A percentile compares a stretch with the other conserved stretches of the same genome.
Conservation (phyloP, 1,139 yeast genomes). For the Geotrichum aggregatum region DNA sequence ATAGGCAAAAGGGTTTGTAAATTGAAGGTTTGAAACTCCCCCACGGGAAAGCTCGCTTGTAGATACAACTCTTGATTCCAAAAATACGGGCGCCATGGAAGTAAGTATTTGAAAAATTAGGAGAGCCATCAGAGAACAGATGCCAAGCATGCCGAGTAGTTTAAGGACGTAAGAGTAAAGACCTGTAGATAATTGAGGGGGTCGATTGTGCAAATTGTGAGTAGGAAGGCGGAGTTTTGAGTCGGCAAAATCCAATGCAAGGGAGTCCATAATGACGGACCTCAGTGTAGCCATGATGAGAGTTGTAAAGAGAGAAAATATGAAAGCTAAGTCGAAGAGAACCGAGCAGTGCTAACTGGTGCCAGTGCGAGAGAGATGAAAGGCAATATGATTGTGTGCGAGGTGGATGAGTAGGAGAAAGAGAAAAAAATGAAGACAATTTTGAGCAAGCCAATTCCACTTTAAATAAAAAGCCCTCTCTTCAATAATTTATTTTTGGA, state of each 20-base stretch:
- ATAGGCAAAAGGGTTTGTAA: slow-evolving; percentile 9
- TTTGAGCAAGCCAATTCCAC: too few relatives aligned
- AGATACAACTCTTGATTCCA: background rate
- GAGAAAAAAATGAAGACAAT: too few relatives aligned
- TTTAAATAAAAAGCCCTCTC: too few relatives aligned
- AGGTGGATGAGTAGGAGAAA: too few relatives aligned
- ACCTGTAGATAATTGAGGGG: background rate
- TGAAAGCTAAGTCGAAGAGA: too few relatives aligned
- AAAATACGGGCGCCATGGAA: background rate
- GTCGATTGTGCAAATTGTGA: background rate
- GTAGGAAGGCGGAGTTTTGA: background rate
- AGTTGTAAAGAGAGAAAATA: too few relatives aligned
- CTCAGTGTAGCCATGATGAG: slow-evolving; percentile 1
- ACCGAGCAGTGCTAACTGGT: too few relatives aligned
- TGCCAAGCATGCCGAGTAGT: slow-evolving; percentile 9
- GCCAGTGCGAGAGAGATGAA: too few relatives aligned
- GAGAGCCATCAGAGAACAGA: slow-evolving; percentile 7
- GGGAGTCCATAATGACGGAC: slow-evolving; percentile 5
- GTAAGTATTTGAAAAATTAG: slow-evolving; percentile 1
- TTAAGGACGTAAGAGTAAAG: slow-evolving; percentile 3
- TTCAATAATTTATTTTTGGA: too few relatives aligned
- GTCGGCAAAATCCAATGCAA: slow-evolving; percentile 1
- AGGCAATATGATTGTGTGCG: too few relatives aligned
- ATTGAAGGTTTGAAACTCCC: background rate
- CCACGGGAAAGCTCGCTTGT: background rate